Base-by-base conservation (phyloP, 1,284 basidiomycete genomes). In the Veloporphyrellus conicus region DNA sequence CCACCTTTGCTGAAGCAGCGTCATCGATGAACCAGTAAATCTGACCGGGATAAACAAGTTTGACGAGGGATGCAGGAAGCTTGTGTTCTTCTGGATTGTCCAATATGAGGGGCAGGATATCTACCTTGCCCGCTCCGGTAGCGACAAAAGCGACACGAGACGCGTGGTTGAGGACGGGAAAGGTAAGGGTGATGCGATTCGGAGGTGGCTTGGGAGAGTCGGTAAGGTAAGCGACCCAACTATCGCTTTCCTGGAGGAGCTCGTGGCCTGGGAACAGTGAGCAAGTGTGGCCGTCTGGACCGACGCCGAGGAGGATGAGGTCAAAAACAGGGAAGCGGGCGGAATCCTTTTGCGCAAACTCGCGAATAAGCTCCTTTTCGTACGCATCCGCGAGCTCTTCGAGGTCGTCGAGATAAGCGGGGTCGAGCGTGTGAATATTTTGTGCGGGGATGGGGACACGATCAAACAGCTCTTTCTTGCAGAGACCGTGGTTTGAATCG, bases 181-280 rank as follows among this genome's bases (percentile, higher is more conserved):
- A 88, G 35, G 91, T 96, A 60, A 97, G 75, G 9, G 93, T 96
- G 69, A 98, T 88, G 50, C 95, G 81, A 58, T 79, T 82, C 15
- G 84, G 75, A n/a, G 95, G 95, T 0, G 91, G 92, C 69, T 99
- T 98, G 33, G 95, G 95, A 45, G 87, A 88, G 71, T 98, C 92
- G 43, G 90, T 83, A 61, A 99, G 77, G 66, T 85, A 90, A 0
- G 94, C 94, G 14, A 99, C 90, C 95, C 95, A 99, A 47, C 91
- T 79, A 64, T 91, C 90, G 49, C 79, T 81, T 71, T 98, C 95
- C 20, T 73, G 62, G 31, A 99, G 78, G 35, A 98, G 79, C 47
- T 79, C 79, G 67, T 98, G 95, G 5, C 80, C 87, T 15, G 95
- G 93, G 80, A 99, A 99, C 54, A 99, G 84, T 12, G 90, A 93